Conservation (phyloP, 2,329 filamentous ascomycete species). For the Aspergillus sp. region DNA sequence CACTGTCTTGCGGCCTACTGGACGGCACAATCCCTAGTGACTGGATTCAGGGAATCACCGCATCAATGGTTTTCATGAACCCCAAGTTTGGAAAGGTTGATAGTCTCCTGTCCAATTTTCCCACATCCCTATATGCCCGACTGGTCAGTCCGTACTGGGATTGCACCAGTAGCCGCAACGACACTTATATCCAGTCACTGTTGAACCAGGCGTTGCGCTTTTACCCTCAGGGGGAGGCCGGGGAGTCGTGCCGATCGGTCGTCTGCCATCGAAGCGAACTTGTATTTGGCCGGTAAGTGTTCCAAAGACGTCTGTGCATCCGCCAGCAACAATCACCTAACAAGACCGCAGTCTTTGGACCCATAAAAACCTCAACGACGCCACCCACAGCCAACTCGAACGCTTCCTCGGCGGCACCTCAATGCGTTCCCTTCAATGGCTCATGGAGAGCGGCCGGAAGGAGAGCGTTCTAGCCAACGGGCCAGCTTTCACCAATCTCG, state of each 20-base stretch:
- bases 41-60: constrained; percentile 19
- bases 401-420: constrained; percentile 6
- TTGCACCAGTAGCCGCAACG: constrained; percentile 6
- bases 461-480: constrained; percentile 5
- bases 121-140: background rate
- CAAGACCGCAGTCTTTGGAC: constrained; percentile 1
- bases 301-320: background rate
- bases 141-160: constrained; percentile 5
- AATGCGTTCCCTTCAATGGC: constrained; percentile 5
- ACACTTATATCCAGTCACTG: background rate
- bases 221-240: background rate
- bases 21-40: constrained; percentile 21
- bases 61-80: constrained; percentile 24
- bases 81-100: constrained; percentile 8
- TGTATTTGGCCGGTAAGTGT: constrained; percentile 7
- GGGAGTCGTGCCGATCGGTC: constrained; percentile 6
- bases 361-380: constrained; percentile 3
- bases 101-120: background rate
- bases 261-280: constrained; percentile 8
- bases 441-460: background rate
- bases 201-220: constrained; percentile 6
- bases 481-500: background rate
- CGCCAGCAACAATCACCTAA: background rate
- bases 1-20: constrained; percentile 22
- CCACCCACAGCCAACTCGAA: constrained; percentile 3